phyloP scores from a whole-genome alignment of 306 rosid genomes.

The Cicer bijugum region DNA sequence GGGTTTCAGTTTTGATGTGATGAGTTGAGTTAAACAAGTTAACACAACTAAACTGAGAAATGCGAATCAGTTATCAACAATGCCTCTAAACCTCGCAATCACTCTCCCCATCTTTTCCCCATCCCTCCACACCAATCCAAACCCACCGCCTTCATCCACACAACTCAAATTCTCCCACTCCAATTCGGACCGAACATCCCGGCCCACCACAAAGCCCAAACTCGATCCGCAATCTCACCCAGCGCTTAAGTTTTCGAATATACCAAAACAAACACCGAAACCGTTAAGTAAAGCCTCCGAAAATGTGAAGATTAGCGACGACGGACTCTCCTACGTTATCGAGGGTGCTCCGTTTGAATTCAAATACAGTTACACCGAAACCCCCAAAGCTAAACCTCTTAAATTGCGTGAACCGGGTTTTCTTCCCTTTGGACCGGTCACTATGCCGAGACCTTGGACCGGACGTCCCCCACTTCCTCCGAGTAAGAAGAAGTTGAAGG shows the following conservation, averaged over 20 bases:
- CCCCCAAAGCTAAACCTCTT: conserved; percentile 74
- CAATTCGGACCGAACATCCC: conserved; percentile 42
- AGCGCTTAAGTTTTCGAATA: conserved; percentile 44
- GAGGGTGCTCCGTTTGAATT: conserved; percentile 84
- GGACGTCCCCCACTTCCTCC: conserved; percentile 83
- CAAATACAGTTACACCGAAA: conserved; percentile 95
- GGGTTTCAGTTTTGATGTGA: background rate
- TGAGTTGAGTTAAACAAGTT: no score
- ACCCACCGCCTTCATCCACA: conserved; percentile 45
- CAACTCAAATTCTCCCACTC: conserved; percentile 60
- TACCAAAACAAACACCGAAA: conserved; percentile 40
- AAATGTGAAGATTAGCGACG: conserved; percentile 61
- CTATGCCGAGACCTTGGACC: conserved; percentile 83
- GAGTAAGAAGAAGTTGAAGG: conserved; percentile 76
- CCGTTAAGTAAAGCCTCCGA: conserved; percentile 49
- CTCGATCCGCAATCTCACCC: conserved; percentile 53
- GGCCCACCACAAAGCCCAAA: conserved; percentile 53
- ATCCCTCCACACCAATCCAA: conserved; percentile 44
- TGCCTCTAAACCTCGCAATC: conserved; percentile 70
- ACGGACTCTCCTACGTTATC: conserved; percentile 56
- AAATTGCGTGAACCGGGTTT: conserved; percentile 76
- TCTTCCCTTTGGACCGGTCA: conserved; percentile 73
- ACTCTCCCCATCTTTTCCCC: conserved; percentile 61
- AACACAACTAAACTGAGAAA: background rate
- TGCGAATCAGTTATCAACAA: conserved; percentile 38